Evolutionary conservation across 2,329 filamentous ascomycete species (phyloP), one percentile per base, ranked within the genome.

Genomic region (Blumeria hordei): DNA sequence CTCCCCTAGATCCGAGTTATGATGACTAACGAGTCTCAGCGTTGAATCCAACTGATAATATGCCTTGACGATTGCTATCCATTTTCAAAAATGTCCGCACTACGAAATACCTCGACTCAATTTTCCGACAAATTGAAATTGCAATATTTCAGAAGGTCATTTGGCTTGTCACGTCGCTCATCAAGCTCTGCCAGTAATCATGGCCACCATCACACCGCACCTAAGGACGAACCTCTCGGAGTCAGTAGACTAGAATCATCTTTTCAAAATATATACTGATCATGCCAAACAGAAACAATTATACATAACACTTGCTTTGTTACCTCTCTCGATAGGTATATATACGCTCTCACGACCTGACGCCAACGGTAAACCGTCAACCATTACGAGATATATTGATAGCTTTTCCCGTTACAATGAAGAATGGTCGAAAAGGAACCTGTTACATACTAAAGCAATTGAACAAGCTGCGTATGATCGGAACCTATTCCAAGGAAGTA

Each of bases 381-480:
- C 67, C 58, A 63, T 76, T 57, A 71, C 72, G 65, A 63, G 57
- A 33, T 33, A 77, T 62, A 77, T 83, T 63, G 67, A 73, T 59
- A 72, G 72, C 60, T 81, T 75, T 65, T 71, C 71, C 37, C 67
- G 72, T 21, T 72, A 71, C 56, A 70, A 76, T 61, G 71, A 75
- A 57, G 64, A 69, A 44, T 77, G 72, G 67, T 72, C 72, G 55
- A 68, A 71, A 60, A 70, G 73, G 61, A 83, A 81, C 63, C 72
- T 74, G 55, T 63, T 81, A 54, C 79, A 81, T 66, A 76, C 75
- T 10, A 69, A 70, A 57, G 73, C 75, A 59, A 68, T 81, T 59
- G 77, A 83, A 69, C 74, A 77, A 67, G 80, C 78, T 28, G 79
- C 75, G 37, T 68, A 70, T 53, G 80, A 84, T 64, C 69, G 76